Evolutionary conservation across 2,329 filamentous ascomycete species (phyloP).

Genomic region (Annulohypoxylon truncatum): DNA sequence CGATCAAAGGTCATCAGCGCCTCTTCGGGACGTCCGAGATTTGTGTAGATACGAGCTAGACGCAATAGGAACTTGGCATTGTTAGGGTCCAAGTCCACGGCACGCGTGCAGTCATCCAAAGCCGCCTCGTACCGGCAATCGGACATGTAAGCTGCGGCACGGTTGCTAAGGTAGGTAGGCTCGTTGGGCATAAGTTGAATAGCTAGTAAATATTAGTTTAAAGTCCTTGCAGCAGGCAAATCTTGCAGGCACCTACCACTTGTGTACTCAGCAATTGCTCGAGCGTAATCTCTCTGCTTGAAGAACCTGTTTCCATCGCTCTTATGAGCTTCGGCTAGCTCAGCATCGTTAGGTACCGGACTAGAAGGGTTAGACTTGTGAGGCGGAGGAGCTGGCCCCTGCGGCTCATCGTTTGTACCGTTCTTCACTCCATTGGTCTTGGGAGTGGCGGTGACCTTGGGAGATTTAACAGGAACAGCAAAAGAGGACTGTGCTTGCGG

Average conservation of each 20-base stretch:
- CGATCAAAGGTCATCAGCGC: conserved; percentile 84
- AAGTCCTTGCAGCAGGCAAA: background rate
- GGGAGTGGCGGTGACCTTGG: conserved; percentile 53
- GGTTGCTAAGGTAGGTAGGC: conserved; percentile 91
- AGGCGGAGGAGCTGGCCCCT: conserved; percentile 75
- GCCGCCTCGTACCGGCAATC: conserved; percentile 82
- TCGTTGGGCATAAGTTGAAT: conserved; percentile 88
- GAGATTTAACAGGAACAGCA: conserved; percentile 61
- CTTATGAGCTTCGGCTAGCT: conserved; percentile 93
- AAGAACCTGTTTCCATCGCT: conserved; percentile 95
- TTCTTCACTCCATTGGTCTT: conserved; percentile 59
- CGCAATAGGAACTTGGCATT: conserved; percentile 91
- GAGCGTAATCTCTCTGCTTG: conserved; percentile 90
- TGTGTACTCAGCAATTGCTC: conserved; percentile 91
- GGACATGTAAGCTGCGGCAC: conserved; percentile 93
- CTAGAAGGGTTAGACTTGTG: conserved; percentile 74
- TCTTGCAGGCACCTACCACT: conserved; percentile 73
- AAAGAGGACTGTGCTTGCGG: conserved; percentile 51
- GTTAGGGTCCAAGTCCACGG: conserved; percentile 83
- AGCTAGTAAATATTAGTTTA: conserved; percentile 65
- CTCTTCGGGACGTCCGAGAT: conserved; percentile 85
- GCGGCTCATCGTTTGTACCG: conserved; percentile 54
- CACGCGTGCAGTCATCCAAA: conserved; percentile 85
- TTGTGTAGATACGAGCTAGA: conserved; percentile 89
- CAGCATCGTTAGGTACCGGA: conserved; percentile 64